Evolutionary conservation across 305 asterid species (phyloP).

Genomic region (Fraxinus angustifolia): DNA sequence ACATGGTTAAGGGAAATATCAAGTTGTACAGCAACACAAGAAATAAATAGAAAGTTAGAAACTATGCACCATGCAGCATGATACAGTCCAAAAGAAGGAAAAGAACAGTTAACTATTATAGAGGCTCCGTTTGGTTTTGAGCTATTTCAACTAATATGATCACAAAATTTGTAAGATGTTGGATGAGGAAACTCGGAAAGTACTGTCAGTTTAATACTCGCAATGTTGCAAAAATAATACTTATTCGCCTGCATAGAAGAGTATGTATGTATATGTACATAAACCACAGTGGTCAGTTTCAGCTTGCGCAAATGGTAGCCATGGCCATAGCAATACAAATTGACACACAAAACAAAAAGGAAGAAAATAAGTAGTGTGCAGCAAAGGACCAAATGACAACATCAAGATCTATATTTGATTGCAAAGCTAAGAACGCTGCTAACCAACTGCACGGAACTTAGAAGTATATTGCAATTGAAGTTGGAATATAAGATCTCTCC

Average conservation of each 20-base stretch:
- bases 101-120: neutral
- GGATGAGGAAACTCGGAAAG: neutral
- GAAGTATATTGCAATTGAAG: neutral
- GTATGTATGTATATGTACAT: neutral
- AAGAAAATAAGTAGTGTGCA: neutral
- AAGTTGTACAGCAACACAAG: neutral
- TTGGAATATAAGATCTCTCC: neutral
- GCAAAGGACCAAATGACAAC: neutral
- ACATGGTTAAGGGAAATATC: neutral
- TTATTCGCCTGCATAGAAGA: neutral
- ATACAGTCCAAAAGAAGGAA: neutral
- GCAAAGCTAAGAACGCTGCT: neutral
- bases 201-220: neutral
- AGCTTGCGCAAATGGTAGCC: neutral
- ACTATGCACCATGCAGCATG: neutral
- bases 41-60: neutral
- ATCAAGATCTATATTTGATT: neutral
- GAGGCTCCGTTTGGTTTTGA: neutral
- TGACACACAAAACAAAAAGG: neutral
- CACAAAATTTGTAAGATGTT: neutral
- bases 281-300: neutral
- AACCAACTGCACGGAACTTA: neutral
- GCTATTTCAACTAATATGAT: neutral
- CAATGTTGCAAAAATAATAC: neutral
- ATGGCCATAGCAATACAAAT: neutral